Conservation (phyloP, 768 basidiomycete genomes). For the Podaxis mareebaensis region DNA sequence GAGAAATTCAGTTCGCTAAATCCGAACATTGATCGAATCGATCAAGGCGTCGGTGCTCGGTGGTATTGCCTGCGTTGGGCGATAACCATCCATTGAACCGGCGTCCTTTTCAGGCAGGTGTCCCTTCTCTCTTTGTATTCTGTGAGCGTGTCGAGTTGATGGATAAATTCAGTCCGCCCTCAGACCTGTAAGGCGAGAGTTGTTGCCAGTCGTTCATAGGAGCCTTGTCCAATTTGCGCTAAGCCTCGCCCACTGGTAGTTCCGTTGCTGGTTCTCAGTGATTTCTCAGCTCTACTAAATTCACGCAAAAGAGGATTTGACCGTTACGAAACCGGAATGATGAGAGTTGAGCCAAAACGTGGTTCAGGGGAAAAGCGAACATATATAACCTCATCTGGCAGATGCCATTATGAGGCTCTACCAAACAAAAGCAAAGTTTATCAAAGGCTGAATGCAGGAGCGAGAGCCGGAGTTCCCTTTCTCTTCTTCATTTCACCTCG, state of each 20-base stretch:
- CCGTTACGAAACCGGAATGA: conserved; percentile 4
- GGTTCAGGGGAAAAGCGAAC: background rate
- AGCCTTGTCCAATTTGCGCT: conserved; percentile 1
- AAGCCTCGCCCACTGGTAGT: background rate
- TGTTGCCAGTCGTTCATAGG: background rate
- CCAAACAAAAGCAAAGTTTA: conserved; percentile 17
- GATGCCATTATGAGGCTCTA: background rate
- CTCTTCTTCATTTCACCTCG: conserved; percentile 11
- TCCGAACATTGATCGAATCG: too few relatives aligned
- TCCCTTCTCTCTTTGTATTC: too few relatives aligned
- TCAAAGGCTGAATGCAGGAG: conserved; percentile 5
- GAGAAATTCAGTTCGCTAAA: too few relatives aligned
- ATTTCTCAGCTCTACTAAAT: background rate
- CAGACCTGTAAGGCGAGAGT: background rate
- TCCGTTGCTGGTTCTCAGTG: background rate
- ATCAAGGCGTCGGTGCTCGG: too few relatives aligned
- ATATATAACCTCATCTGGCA: conserved; percentile 9
- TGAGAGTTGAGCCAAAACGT: background rate
- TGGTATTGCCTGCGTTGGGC: too few relatives aligned
- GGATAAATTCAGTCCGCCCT: too few relatives aligned
- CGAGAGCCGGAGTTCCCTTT: conserved; percentile 3
- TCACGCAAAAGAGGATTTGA: background rate
- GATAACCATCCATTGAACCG: too few relatives aligned
- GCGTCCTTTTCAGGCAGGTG: too few relatives aligned
- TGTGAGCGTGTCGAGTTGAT: too few relatives aligned